These are phyloP conservation scores for Mercurialis annua DNA, from an alignment of 345 rosid species.

Conservation along the genomic window DNA sequence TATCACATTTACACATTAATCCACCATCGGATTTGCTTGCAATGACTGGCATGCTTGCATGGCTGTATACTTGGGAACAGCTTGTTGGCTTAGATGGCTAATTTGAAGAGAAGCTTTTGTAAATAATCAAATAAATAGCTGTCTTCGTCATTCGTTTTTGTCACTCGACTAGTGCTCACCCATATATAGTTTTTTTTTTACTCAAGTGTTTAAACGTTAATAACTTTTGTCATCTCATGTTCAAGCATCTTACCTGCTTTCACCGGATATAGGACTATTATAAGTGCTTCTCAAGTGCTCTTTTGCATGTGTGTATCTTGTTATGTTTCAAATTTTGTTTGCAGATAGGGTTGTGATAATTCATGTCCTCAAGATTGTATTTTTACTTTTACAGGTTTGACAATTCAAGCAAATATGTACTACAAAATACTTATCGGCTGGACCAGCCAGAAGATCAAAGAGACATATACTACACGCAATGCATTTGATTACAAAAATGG, in stretches of 20 bases:
- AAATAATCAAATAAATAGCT: background rate
- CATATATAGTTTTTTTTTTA: background rate
- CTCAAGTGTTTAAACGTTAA: background rate
- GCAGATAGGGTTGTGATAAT: background rate
- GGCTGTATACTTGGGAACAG: too few species aligned
- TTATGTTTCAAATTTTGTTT: background rate
- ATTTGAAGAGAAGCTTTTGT: background rate
- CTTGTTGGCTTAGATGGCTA: too few species aligned
- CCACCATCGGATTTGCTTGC: background rate
- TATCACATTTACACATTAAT: background rate
- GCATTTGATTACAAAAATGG: constrained; percentile 95
- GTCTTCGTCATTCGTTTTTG: background rate
- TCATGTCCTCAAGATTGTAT: constrained; percentile 13
- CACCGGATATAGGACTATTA: background rate
- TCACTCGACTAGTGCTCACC: too few species aligned
- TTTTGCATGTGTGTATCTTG: background rate
- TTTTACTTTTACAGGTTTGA: constrained; percentile 63
- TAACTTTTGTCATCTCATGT: background rate
- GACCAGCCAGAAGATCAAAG: constrained; percentile 93
- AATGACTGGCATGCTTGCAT: background rate
- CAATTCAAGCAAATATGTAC: constrained; percentile 96
- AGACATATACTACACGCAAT: constrained; percentile 58
- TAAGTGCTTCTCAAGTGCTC: background rate
- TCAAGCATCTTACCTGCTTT: background rate
- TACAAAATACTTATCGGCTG: constrained; percentile 95